Conservation (phyloP, 1,284 basidiomycete genomes). For the Meira nashicola region DNA sequence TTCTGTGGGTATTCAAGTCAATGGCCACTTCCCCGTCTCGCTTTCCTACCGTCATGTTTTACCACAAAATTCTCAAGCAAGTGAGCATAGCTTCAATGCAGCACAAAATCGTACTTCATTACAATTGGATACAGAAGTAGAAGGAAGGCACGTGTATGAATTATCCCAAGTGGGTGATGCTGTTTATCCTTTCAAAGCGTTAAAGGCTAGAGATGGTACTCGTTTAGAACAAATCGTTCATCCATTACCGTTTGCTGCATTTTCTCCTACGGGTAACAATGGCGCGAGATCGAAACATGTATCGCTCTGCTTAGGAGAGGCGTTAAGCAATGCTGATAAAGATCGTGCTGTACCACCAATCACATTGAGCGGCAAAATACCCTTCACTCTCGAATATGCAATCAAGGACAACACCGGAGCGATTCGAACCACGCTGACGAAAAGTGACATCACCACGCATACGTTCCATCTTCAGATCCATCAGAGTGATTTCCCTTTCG, state of each 20-base stretch:
- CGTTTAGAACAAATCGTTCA: constrained; percentile 55
- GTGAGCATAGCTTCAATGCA: constrained; percentile 65
- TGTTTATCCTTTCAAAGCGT: constrained; percentile 57
- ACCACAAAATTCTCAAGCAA: constrained; percentile 34
- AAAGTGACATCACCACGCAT: background rate
- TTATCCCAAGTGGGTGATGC: constrained; percentile 81
- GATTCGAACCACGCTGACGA: background rate
- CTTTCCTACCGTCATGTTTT: constrained; percentile 31
- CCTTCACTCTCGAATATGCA: constrained; percentile 65
- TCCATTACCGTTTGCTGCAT: constrained; percentile 28
- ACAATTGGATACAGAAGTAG: constrained; percentile 71
- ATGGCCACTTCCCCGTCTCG: constrained; percentile 58
- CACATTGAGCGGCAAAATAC: constrained; percentile 65
- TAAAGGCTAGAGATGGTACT: constrained; percentile 56
- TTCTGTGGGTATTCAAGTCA: constrained; percentile 72
- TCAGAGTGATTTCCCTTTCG: constrained; percentile 69
- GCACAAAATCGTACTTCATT: constrained; percentile 76
- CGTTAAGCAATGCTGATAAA: constrained; percentile 13
- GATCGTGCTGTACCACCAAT: background rate
- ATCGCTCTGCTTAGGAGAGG: constrained; percentile 61
- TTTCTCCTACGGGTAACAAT: constrained; percentile 10
- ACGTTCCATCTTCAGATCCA: background rate
- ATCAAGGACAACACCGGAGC: background rate
- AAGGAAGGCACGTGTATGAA: constrained; percentile 80
- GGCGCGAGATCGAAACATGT: constrained; percentile 48